Evolutionary conservation across 1,284 basidiomycete genomes (phyloP), one percentile per base, ranked within the genome.

Genomic region (Puccinia novopanici): DNA sequence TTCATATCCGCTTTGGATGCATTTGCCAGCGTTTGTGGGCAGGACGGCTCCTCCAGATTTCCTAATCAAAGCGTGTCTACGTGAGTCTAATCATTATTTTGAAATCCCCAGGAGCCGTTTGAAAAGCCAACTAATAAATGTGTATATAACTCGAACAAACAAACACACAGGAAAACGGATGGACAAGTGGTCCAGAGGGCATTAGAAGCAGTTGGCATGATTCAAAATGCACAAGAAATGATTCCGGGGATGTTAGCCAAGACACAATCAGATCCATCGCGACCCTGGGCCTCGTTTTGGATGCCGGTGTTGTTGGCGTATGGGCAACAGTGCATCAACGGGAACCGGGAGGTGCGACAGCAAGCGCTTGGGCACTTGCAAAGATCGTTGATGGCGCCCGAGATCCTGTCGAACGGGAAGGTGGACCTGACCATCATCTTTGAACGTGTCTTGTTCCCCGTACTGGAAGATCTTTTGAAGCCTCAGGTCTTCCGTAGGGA

Each of bases 391-490:
- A 89, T 98, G 17, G 92, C 93, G 0, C 91, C 92, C 10, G 90
- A 93, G 80, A 87, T 94, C 61, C 85, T 91, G 75, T 81, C 59
- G 86, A 90, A 76, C 87, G 90, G 83, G 87, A 89, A 90, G 57
- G 86, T 86, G 13, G 90, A 92, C 82, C 89, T 94, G 19, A 90
- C 92, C 81, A 91, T 92, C 81, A 89, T 98, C 37, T 98, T 99
- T 88, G 92, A 93, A 84, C 89, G 91, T 34, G 91, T 97, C 68
- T 88, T 99, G 40, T 97, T 98, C 87, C 96, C 95, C 2, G 89
- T 98, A 40, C 87, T 98, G 48, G 95, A 98, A 82, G 94, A 97
- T 83, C 88, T 99, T 34, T 87, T 98, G 82, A 94, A 93, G 85
- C 91, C 93, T 3, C 91, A 94, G 82, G 90, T 92, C 10, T 90